phyloP scores from a whole-genome alignment of 176 grass and related monocot genomes.

The Triticum aestivum region IWGSC_CS_RefSeq_v2.1 NC_057797.1:554444086-554444585 shows the following conservation, averaged over 20 bases:
- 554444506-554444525: constrained; percentile 61
- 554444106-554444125: too few species aligned
- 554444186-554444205: neutral
- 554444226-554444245: neutral
- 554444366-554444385: neutral
- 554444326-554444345: neutral
- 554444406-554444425: constrained; percentile 17
- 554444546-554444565: constrained; percentile 88
- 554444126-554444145: too few species aligned
- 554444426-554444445: constrained; percentile 97
- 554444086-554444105: too few species aligned
- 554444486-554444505: constrained; percentile 86
- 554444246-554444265: neutral
- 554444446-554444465: constrained; percentile 81
- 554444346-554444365: neutral
- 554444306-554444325: neutral
- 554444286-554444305: neutral
- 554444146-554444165: neutral
- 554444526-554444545: constrained; percentile 89
- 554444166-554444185: neutral
- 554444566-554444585: constrained; percentile 70
- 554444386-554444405: constrained; percentile 3
- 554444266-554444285: neutral
- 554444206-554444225: neutral
- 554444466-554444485: constrained; percentile 65